Base-by-base conservation (phyloP, 2,329 filamentous ascomycete species). In the Diaporthe australafricana region DNA sequence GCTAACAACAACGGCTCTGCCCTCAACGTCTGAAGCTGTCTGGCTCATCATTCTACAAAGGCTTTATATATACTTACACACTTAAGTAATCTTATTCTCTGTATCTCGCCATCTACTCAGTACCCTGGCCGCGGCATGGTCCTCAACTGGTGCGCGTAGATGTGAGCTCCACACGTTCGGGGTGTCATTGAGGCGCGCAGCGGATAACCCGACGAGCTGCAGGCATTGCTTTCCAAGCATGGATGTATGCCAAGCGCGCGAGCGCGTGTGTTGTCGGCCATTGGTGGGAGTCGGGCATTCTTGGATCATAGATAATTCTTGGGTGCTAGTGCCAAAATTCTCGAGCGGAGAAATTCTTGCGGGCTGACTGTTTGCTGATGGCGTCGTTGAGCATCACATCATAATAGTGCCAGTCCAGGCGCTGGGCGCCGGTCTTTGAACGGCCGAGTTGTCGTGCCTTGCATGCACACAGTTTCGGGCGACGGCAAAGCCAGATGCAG, bases 71-170 rank as follows among this genome's bases (percentile, higher is more conserved):
- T 50, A n/a, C n/a, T n/a, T n/a, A n/a, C n/a, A n/a, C n/a, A n/a
- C n/a, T n/a, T n/a, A n/a, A n/a, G n/a, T n/a, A 42, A 50, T 65
- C 12, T 50, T 35, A n/a, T 50, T 11, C 38, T 12, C 38, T 27
- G 7, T 27, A 14, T 17, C 38, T 22, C n/a, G 38, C 27, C 8
- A 25, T 65, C 27, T 56, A 56, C 48, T 56, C 65, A 30, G 22
- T n/a, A 42, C 65, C 52, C 52, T 68, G 48, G 65, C 48, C 32
- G 65, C n/a, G 35, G 48, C 65, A 14, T 68, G 65, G 11, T n/a
- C 52, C 22, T 68, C 65, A 50, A 65, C 60, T 65, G 60, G 60
- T 65, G 60, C 60, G 60, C 60, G 45, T 65, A 65, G 60, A 65
- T 38, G 60, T 50, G 45, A 65, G 32, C 42, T 65, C 60, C 60